Conservation (phyloP, 2,329 filamentous ascomycete genomes). For the Penicillium sp. region DNA sequence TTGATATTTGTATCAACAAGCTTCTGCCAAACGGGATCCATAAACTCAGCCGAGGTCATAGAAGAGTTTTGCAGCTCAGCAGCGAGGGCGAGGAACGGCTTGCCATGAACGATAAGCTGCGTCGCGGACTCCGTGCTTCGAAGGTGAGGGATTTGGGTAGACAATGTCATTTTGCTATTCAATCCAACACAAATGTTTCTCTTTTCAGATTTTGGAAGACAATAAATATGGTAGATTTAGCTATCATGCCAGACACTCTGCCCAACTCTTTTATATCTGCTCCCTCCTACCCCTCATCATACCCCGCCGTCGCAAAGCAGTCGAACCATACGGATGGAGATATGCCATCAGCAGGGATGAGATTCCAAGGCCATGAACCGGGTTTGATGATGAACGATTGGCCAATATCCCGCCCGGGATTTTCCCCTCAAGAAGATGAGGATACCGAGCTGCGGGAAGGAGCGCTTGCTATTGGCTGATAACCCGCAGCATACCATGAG, state of each 20-base stretch:
- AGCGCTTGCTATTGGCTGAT: slow-evolving; percentile 12
- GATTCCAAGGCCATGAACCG: not conserved
- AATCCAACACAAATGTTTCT: not conserved
- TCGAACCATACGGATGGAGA: not conserved
- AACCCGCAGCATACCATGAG: slow-evolving; percentile 9
- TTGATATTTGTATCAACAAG: slow-evolving; percentile 36
- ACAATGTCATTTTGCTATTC: not conserved
- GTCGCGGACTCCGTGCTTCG: slow-evolving; percentile 7
- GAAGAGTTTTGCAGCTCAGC: slow-evolving; percentile 52
- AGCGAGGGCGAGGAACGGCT: slow-evolving; percentile 47
- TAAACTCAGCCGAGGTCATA: slow-evolving; percentile 46
- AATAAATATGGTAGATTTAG: not conserved
- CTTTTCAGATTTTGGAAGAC: not conserved
- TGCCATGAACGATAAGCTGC: slow-evolving; percentile 47
- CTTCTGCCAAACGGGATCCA: slow-evolving; percentile 47
- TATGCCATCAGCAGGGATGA: not conserved
- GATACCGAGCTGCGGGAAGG: slow-evolving; percentile 1
- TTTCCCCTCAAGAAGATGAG: not conserved
- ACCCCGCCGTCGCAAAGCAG: not conserved
- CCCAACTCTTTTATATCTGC: not conserved
- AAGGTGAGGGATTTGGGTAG: not conserved
- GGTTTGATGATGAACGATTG: not conserved
- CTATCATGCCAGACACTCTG: not conserved
- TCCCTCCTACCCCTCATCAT: not conserved
- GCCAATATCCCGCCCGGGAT: no score